A percentile compares a stretch with the other conserved stretches of the same genome.
Conservation (phyloP, 2,329 filamentous ascomycete genomes). For the Thelonectria olida region DNA sequence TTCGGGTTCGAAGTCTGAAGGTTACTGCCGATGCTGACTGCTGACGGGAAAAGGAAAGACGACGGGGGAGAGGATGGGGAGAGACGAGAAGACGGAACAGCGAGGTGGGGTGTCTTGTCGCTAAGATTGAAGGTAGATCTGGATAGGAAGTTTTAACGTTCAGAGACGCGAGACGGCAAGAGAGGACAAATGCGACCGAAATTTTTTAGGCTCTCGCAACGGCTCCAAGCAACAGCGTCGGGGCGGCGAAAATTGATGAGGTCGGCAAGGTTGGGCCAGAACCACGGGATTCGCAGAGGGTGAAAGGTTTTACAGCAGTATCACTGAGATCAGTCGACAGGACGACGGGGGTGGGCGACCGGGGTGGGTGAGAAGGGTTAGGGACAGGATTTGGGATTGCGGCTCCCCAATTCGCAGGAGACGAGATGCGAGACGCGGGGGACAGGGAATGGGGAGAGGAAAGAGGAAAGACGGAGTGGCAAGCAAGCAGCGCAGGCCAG, state of each 20-base stretch:
- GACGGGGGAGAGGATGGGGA: constrained; percentile 15
- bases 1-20: neutral
- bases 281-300: constrained; percentile 22
- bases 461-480: constrained; percentile 1
- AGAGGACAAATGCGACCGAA: constrained; percentile 22
- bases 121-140: constrained; percentile 34
- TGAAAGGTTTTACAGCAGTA: constrained; percentile 39
- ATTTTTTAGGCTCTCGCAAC: constrained; percentile 23
- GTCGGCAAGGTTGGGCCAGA: constrained; percentile 30
- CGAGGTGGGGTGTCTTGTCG: constrained; percentile 34
- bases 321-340: constrained; percentile 38
- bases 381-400: constrained; percentile 30
- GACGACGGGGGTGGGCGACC: constrained; percentile 20
- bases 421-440: constrained; percentile 27
- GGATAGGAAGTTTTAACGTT: constrained; percentile 23
- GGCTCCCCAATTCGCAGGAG: constrained; percentile 39
- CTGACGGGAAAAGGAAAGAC: constrained; percentile 7
- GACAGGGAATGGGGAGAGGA: constrained; percentile 22
- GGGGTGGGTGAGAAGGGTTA: constrained; percentile 5
- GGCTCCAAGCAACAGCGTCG: constrained; percentile 18
- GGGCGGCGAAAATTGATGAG: constrained; percentile 34
- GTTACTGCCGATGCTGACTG: constrained; percentile 8
- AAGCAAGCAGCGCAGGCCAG: neutral
- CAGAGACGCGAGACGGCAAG: constrained; percentile 15
- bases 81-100: constrained; percentile 19